Base-by-base conservation (phyloP, 2,329 filamentous ascomycete species). In the Tolypocladium inflatum region DNA sequence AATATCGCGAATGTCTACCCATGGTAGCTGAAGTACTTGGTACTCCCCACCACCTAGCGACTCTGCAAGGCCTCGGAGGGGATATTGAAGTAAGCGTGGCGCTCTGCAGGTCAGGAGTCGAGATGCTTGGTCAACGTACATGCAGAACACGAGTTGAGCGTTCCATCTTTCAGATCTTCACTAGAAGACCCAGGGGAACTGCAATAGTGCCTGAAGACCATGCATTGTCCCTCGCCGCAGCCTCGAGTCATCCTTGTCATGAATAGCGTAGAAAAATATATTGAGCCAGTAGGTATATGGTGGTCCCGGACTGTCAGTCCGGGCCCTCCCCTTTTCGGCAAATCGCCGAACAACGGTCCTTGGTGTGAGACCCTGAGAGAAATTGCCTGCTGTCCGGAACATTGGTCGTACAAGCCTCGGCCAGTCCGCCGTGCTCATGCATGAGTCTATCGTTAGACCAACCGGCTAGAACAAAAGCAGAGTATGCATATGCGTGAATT, bases 21-120 rank as follows among this genome's bases (percentile, higher is more conserved):
- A 30, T 30, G 26, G 26, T 30, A 30, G 26, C 26, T 30, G 26
- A 30, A 30, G 26, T 30, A 4, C 26, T 5, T 30, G 5, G 3
- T 5, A 2, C 26, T 30, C 26, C 26, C 26, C 5, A 30, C 26
- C 26, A 4, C 5, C 26, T 30, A 30, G 26, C 26, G 2, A 66
- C 67, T 48, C 43, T 30, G 45, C 23, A 48, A 48, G 45, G 45
- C 15, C 26, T 48, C 45, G 45, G 45, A 48, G 45, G 23, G 23
- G 45, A 48, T 23, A 23, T 19, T 13, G 6, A 30, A 48, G 23
- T 19, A 48, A 48, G 23, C 45, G 26, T 30, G 45, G 45, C 23
- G 23, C 45, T 30, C 45, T 48, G 45, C 45, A 30, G 37, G 8
- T 17, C 39, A 41, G 17, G 15, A n/a, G n/a, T n/a, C n/a, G n/a